Evolutionary conservation across 495 filamentous ascomycete species (phyloP).

Genomic region (Lepraria neglecta): DNA sequence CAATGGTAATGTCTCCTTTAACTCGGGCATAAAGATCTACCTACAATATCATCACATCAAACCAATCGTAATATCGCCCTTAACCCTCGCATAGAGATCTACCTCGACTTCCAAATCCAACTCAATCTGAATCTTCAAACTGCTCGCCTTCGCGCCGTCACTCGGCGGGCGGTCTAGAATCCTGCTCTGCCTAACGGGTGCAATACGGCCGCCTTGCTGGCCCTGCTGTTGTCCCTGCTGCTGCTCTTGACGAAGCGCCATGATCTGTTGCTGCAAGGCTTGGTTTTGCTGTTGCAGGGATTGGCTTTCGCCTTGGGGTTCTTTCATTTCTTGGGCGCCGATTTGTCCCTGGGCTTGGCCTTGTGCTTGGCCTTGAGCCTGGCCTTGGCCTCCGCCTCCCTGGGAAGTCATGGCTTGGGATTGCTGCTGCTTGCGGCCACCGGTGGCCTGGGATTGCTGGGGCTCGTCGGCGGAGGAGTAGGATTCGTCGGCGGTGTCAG

Average conservation of each 20-base stretch:
- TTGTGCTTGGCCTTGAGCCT: conserved; percentile 4
- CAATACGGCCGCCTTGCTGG: conserved; percentile 23
- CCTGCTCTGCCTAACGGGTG: conserved; percentile 30
- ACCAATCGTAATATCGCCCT: conserved; percentile 30
- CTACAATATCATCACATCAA: conserved; percentile 25
- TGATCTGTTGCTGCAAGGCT: conserved; percentile 21
- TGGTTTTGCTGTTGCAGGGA: conserved; percentile 21
- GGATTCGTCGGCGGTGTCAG: conserved; percentile 20
- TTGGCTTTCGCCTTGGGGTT: conserved; percentile 5
- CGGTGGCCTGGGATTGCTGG: conserved; percentile 14
- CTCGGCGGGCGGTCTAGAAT: conserved; percentile 28
- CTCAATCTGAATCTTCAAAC: conserved; percentile 32
- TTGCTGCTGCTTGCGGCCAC: conserved; percentile 18
- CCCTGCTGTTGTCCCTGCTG: not conserved
- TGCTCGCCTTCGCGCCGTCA: conserved; percentile 24
- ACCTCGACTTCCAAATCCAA: conserved; percentile 22
- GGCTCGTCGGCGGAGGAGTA: conserved; percentile 20
- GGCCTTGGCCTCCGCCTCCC: not conserved
- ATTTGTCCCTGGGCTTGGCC: not conserved
- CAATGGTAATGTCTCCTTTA: conserved; percentile 28
- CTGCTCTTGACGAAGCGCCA: conserved; percentile 13
- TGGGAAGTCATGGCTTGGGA: conserved; percentile 19
- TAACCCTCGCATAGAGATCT: conserved; percentile 25
- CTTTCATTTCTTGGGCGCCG: conserved; percentile 15
- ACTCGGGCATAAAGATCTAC: conserved; percentile 23